A percentile compares a stretch with the other conserved stretches of the same genome.
Evolutionary conservation across 1,139 yeast species (phyloP).

Genomic region (Waltiozyma sp.): DNA sequence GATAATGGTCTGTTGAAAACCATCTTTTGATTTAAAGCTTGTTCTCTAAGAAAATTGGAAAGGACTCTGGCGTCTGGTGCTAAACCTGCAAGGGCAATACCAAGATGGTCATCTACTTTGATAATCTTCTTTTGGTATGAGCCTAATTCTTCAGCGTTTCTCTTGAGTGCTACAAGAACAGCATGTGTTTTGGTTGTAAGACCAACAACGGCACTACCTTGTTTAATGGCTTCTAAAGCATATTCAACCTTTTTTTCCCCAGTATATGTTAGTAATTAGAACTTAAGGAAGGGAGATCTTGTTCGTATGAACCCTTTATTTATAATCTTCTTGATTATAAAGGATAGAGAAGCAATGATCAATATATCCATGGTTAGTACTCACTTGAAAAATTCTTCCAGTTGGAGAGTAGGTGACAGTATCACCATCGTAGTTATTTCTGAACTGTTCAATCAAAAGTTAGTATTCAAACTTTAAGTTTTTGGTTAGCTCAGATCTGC

Average conservation of each 20-base stretch:
- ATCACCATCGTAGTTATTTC: conserved; percentile 97
- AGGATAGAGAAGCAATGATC: background rate
- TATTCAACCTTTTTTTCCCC: conserved; percentile 46
- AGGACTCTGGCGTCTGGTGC: conserved; percentile 97
- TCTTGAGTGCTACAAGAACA: conserved; percentile 84
- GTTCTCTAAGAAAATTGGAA: conserved; percentile 81
- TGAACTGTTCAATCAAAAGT: conserved; percentile 40
- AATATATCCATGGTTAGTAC: conserved; percentile 2
- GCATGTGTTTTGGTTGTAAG: conserved; percentile 77
- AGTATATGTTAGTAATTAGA: conserved; percentile 7
- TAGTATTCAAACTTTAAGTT: too few species aligned
- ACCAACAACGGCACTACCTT: conserved; percentile 96
- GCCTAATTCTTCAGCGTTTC: conserved; percentile 95
- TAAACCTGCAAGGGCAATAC: conserved; percentile 90
- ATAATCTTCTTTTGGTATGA: conserved; percentile 92
- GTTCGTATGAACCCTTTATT: too few species aligned
- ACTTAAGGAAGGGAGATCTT: too few species aligned
- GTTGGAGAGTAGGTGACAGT: conserved; percentile 97
- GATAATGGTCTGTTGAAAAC: conserved; percentile 84
- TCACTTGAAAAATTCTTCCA: conserved; percentile 82
- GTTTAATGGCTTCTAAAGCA: conserved; percentile 95
- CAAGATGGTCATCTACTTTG: conserved; percentile 86
- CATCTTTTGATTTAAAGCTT: conserved; percentile 81
- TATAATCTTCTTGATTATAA: background rate
- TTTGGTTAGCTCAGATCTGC: too few species aligned